Evolutionary conservation across 140 eudicot species (phyloP).

Genomic region (Flaveria floridana): DNA sequence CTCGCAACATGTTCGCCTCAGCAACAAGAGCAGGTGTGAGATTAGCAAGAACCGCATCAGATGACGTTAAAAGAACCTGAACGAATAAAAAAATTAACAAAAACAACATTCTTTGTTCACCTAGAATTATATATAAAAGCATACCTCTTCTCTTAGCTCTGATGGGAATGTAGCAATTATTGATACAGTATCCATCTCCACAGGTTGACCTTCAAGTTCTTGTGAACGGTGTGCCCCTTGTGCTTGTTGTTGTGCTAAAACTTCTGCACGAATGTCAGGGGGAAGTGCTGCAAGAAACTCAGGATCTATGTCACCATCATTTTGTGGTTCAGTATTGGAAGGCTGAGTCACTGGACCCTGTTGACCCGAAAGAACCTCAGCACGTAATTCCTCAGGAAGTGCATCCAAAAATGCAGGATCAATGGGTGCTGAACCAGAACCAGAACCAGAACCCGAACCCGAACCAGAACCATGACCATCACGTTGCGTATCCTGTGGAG

Average conservation of each 20-base stretch:
- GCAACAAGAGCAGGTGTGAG: constrained; percentile 97
- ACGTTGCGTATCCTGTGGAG: constrained; percentile 52
- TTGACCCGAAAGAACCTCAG: constrained; percentile 91
- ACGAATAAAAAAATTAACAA: background rate
- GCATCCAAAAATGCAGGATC: constrained; percentile 98
- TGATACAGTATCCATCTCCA: constrained; percentile 96
- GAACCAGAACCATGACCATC: constrained; percentile 37
- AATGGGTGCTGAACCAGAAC: constrained; percentile 53
- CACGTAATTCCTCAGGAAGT: constrained; percentile 98
- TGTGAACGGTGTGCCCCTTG: constrained; percentile 87
- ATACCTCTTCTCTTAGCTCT: constrained; percentile 93
- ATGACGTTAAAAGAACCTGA: constrained; percentile 93
- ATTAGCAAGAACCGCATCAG: constrained; percentile 96
- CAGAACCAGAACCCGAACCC: constrained; percentile 52
- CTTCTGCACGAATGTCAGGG: constrained; percentile 96
- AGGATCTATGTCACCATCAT: constrained; percentile 89
- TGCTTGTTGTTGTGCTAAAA: constrained; percentile 90
- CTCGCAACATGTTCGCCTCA: constrained; percentile 96
- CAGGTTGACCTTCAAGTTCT: constrained; percentile 97
- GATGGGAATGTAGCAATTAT: constrained; percentile 98
- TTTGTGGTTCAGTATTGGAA: constrained; percentile 66
- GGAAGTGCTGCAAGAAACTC: constrained; percentile 99
- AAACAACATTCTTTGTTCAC: background rate
- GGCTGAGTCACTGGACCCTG: constrained; percentile 67
- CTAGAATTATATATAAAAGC: background rate